A percentile compares a stretch with the other conserved stretches of the same genome.
Evolutionary conservation across 352 stramenopile genomes (phyloP).

Genomic region (Phytophthora meadii): DNA sequence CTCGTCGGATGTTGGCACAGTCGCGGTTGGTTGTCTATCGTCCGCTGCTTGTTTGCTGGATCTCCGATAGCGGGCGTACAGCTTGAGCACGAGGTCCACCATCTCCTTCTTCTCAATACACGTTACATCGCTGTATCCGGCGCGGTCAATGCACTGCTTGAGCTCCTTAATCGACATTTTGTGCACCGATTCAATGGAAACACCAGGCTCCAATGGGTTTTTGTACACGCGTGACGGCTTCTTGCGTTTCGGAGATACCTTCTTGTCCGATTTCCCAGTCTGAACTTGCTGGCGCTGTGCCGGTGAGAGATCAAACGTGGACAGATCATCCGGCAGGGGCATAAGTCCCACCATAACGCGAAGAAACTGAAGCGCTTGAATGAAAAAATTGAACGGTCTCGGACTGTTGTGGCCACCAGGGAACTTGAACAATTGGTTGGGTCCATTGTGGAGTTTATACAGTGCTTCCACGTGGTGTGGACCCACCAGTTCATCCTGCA

Average conservation of each 20-base stretch:
- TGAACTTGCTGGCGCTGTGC: conserved; percentile 34
- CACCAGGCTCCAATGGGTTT: conserved; percentile 61
- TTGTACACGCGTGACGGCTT: conserved; percentile 61
- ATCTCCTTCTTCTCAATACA: conserved; percentile 87
- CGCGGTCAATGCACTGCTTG: conserved; percentile 76
- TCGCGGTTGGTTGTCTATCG: conserved; percentile 23
- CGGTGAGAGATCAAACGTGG: conserved; percentile 53
- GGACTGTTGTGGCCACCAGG: conserved; percentile 82
- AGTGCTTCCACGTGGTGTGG: conserved; percentile 78
- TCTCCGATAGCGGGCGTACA: conserved; percentile 70
- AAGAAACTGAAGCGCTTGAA: conserved; percentile 81
- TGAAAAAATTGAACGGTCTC: conserved; percentile 80
- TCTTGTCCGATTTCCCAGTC: conserved; percentile 13
- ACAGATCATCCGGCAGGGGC: conserved; percentile 63
- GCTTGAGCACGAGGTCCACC: conserved; percentile 83
- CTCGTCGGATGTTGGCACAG: conserved; percentile 12
- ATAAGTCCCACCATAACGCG: conserved; percentile 82
- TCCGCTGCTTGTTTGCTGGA: conserved; percentile 54
- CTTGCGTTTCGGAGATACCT: conserved; percentile 34
- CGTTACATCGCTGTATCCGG: conserved; percentile 72
- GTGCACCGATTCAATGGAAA: conserved; percentile 70
- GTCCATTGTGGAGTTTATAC: conserved; percentile 78
- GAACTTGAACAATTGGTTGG: conserved; percentile 85
- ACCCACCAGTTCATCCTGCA: conserved; percentile 83
- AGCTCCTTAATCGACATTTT: conserved; percentile 83